Evolutionary conservation across 225 moss, liverwort and hornwort genomes (phyloP), one percentile per base, ranked within the genome.

Genomic region (Marchantia polymorpha): DNA sequence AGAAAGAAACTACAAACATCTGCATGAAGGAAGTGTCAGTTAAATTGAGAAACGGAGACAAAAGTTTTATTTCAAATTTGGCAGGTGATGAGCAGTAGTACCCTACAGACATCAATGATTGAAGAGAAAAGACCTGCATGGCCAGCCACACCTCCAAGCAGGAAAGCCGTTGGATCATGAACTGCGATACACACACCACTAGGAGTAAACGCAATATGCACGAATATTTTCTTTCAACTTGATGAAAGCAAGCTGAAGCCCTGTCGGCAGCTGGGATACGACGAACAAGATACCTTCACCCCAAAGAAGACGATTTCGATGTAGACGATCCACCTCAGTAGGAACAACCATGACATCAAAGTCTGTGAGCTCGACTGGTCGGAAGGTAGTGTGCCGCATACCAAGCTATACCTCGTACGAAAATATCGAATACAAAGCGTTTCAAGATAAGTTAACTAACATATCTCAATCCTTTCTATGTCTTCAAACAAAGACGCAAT

Each of bases 61-160:
- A 19, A 48, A 48, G 20, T 49, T 70, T 39, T 48, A 48, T n/a
- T 49, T 39, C 50, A 70, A 70, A 0, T 22, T 49, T 61, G 80
- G 74, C 73, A 80, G 77, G 64, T 70, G 69, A 66, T 60, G 71
- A 80, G 79, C 78, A 80, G 51, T 27, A 84, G 80, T 90, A 92
- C 92, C 89, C 88, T 90, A 78, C 91, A 93, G 79, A 93, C 89
- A 88, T 93, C 93, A 54, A 82, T 82, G 58, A 91, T 89, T 60
- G 91, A 89, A 23, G 91, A 90, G 72, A 93, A 93, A 60, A 93
- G 91, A 56, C 93, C 93, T 79, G 93, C 93, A 87, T 93, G 93
- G 77, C 93, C 93, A 29, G 93, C 91, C 80, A 93, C 91, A 64
- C 93, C 91, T 85, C 91, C 93, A 82, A 93, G 89, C 82, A 93